These are phyloP conservation scores for Metschnikowia lochheadii DNA, from an alignment of 805 yeast genomes.

Conservation along the genomic window DNA sequence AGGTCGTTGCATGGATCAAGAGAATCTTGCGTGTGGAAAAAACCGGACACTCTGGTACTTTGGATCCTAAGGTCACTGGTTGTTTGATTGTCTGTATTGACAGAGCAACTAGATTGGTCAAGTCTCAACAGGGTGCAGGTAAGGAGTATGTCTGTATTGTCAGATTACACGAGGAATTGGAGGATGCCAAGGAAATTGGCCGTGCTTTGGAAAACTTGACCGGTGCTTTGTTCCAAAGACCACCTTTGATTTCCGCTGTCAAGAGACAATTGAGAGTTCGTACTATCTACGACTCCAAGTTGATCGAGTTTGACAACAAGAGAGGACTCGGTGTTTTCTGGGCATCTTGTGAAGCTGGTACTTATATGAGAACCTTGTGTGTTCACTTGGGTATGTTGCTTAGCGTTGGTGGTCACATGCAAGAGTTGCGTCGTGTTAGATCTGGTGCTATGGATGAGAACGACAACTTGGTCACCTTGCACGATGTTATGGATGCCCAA, in stretches of 20 bases:
- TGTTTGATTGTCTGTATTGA: conserved; percentile 97
- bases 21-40: conserved; percentile 92
- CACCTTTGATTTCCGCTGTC: conserved; percentile 97
- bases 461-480: conserved; percentile 91
- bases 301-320: conserved; percentile 94
- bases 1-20: conserved; percentile 99
- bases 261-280: conserved; percentile 98
- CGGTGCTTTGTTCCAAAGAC: conserved; percentile 98
- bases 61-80: conserved; percentile 98
- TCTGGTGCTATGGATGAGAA: conserved; percentile 91
- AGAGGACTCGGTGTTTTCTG: conserved; percentile 97
- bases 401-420: conserved; percentile 99
- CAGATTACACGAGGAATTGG: conserved; percentile 88
- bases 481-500: conserved; percentile 97
- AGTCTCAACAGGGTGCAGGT: conserved; percentile 99
- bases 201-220: conserved; percentile 89
- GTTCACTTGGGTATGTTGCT: conserved; percentile 97
- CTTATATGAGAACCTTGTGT: conserved; percentile 98
- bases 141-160: conserved; percentile 98
- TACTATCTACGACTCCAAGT: conserved; percentile 93
- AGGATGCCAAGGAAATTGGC: conserved; percentile 85
- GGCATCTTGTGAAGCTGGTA: conserved; percentile 99
- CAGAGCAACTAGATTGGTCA: conserved; percentile 96
- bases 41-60: conserved; percentile 98
- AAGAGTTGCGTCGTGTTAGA: conserved; percentile 98